Percentiles rank a stretch among this genome's conserved stretches.
These are phyloP conservation scores for Nidularia pulvinata DNA, from an alignment of 768 basidiomycete genomes.

Conservation along the genomic window DNA sequence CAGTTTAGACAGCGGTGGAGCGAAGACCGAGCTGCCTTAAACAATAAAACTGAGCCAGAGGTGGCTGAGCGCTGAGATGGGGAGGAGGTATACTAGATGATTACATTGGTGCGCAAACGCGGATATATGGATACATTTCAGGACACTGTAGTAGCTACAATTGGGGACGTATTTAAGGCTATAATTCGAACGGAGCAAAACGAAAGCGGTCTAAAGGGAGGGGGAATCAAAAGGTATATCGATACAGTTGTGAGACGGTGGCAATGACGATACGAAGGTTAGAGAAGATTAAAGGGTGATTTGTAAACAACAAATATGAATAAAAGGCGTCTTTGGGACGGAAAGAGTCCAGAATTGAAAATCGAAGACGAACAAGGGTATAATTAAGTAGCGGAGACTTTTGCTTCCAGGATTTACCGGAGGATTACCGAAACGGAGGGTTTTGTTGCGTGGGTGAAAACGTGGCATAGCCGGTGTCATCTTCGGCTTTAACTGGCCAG, in stretches of 20 bases:
- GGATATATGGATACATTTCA: slow-evolving; percentile 5
- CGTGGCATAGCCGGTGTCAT: slow-evolving; percentile 15
- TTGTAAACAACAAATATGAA: neutral
- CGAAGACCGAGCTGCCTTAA: slow-evolving; percentile 9
- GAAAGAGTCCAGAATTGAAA: neutral
- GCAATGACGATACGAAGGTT: neutral
- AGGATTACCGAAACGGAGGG: slow-evolving; percentile 16
- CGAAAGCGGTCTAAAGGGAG: neutral
- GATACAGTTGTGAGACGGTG: slow-evolving; percentile 6
- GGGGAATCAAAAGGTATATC: neutral
- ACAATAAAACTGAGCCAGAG: neutral
- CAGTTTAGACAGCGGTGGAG: slow-evolving; percentile 12
- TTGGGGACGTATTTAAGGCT: slow-evolving; percentile 2
- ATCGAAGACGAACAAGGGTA: neutral
- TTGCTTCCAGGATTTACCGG: slow-evolving; percentile 2
- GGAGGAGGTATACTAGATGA: neutral
- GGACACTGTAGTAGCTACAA: slow-evolving; percentile 10
- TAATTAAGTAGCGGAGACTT: neutral
- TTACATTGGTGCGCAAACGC: neutral
- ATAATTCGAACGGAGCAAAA: neutral
- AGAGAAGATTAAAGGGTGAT: neutral
- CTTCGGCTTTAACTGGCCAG: slow-evolving; percentile 27
- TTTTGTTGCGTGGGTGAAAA: slow-evolving; percentile 17
- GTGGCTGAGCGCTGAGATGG: slow-evolving; percentile 1
- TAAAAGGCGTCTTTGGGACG: neutral